Conservation (phyloP, 225 moss, liverwort and hornwort species). For the Bryum argenteum region DNA sequence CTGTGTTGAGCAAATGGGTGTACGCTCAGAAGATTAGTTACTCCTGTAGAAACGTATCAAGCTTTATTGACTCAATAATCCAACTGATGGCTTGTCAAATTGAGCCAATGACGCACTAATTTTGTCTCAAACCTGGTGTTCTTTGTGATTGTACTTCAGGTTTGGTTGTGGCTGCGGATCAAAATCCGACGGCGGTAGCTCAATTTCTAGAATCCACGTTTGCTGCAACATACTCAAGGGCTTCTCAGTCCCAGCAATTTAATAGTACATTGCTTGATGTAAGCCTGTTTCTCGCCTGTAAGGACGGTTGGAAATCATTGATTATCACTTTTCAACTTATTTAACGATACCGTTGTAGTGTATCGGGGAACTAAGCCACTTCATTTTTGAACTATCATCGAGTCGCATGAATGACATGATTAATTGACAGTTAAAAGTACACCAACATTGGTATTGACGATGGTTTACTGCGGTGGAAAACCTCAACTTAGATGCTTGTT, state of each 20-base stretch:
- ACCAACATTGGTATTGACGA: constrained; percentile 12
- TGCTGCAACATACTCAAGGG: constrained; percentile 16
- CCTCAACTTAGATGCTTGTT: background rate
- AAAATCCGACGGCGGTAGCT: constrained; percentile 41
- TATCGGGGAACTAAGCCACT: background rate
- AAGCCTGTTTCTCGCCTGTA: constrained; percentile 25
- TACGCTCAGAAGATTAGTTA: background rate
- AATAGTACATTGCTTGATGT: constrained; percentile 51
- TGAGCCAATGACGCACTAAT: background rate
- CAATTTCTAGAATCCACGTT: constrained; percentile 39
- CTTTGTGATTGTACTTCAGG: constrained; percentile 36
- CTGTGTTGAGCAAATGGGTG: constrained; percentile 1
- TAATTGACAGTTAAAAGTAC: constrained; percentile 5
- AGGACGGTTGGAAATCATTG: background rate
- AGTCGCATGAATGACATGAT: constrained; percentile 1
- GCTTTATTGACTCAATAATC: no score
- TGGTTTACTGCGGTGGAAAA: background rate
- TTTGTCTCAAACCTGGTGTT: background rate
- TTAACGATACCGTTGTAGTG: constrained; percentile 4
- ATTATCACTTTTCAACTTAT: background rate
- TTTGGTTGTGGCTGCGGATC: constrained; percentile 37
- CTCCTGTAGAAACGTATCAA: background rate
- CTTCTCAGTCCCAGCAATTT: constrained; percentile 21
- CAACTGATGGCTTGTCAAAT: background rate
- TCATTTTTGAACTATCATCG: background rate